A percentile compares a stretch with the other conserved stretches of the same genome.
phyloP scores from a whole-genome alignment of 23 red algal species.

The Gracilaria vermiculophylla region DNA sequence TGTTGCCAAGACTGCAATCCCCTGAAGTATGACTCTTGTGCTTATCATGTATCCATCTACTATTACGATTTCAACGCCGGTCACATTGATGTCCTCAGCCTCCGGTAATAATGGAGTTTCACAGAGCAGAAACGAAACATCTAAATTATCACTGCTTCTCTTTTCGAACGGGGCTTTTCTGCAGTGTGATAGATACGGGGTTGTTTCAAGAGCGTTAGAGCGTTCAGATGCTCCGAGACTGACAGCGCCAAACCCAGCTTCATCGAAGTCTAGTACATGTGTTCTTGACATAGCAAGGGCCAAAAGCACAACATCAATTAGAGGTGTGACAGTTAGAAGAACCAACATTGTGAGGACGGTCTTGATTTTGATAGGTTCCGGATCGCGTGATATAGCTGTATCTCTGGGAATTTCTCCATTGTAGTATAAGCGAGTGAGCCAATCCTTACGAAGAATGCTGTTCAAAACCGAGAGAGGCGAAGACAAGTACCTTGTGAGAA shows the following conservation, averaged over 20 bases:
- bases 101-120: neutral
- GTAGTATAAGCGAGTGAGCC: conserved; percentile 26
- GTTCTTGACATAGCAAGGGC: conserved; percentile 7
- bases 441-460: conserved; percentile 4
- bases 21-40: neutral
- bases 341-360: neutral
- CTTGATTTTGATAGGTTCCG: neutral
- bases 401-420: neutral
- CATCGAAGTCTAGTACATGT: neutral
- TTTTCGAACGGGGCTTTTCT: neutral
- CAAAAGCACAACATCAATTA: conserved; percentile 24
- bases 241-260: neutral
- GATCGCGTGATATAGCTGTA: conserved; percentile 1
- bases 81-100: neutral
- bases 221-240: neutral
- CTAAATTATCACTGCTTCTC: neutral
- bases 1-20: neutral
- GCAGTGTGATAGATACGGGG: neutral
- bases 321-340: neutral
- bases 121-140: neutral
- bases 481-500: conserved; percentile 11
- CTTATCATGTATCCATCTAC: neutral
- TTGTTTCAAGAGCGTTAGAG: neutral
- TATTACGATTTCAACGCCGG: neutral
- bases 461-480: conserved; percentile 9